Conservation (phyloP, 2,329 filamentous ascomycete genomes). For the Ascomycota sp. region DNA sequence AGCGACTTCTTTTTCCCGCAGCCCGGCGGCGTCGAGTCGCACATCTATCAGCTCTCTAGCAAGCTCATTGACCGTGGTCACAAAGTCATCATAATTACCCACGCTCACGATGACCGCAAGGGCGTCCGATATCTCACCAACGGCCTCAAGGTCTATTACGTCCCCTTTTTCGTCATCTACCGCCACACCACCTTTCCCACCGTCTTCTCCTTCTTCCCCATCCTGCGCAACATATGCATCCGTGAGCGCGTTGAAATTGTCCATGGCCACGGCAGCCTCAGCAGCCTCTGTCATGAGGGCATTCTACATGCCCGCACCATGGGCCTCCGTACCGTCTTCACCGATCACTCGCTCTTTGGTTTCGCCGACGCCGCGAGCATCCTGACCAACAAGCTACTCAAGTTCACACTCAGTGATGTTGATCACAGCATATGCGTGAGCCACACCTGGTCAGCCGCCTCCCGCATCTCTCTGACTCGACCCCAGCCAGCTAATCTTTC, state of each 20-base stretch:
- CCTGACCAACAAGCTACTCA: constrained; percentile 87
- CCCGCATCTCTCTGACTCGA: background rate
- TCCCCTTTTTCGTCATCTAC: constrained; percentile 91
- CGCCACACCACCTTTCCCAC: constrained; percentile 86
- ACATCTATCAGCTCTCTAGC: constrained; percentile 92
- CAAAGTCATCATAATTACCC: constrained; percentile 94
- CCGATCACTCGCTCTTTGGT: constrained; percentile 90
- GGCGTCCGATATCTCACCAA: constrained; percentile 93
- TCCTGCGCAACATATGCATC: constrained; percentile 92
- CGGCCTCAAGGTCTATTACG: constrained; percentile 93
- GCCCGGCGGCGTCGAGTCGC: constrained; percentile 87
- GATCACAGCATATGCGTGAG: constrained; percentile 97
- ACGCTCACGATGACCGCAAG: constrained; percentile 77
- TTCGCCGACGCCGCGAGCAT: constrained; percentile 95
- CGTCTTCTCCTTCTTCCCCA: constrained; percentile 94
- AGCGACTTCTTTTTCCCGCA: constrained; percentile 99
- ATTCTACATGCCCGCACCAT: constrained; percentile 91
- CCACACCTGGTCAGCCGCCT: constrained; percentile 63
- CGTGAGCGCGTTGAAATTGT: constrained; percentile 92
- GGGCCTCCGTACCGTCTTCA: constrained; percentile 90
- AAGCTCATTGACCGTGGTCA: constrained; percentile 95
- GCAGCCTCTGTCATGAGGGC: constrained; percentile 82
- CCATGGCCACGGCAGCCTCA: constrained; percentile 88
- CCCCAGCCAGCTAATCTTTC: background rate
- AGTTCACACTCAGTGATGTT: constrained; percentile 89